Evolutionary conservation across 1,284 basidiomycete genomes (phyloP), one percentile per base, ranked within the genome.

Genomic region (Paramarasmius palmivorus): DNA sequence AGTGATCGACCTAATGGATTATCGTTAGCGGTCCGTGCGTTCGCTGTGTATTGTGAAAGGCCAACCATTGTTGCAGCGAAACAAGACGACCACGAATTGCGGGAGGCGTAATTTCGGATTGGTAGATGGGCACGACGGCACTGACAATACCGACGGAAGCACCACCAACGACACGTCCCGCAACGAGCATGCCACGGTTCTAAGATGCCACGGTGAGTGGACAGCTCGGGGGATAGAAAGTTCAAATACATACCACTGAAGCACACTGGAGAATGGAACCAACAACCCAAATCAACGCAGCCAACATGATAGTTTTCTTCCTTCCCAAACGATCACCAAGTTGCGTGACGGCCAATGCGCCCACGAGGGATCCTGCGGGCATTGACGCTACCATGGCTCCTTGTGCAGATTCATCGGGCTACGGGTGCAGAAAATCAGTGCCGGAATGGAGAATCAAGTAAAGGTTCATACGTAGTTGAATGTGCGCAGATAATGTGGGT

Each of bases 311-410:
- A 9, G 80, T 83, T 50, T 73, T 79, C 68, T 83, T 88, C 52
- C 86, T 81, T 35, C 89, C 89, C 23, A 90, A 65, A 25, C 69
- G 66, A 63, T 90, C 88, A 19, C 83, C 86, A 32, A 90, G 74
- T 45, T 75, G 72, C 3, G 80, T 79, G 35, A 86, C 85, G 17
- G 76, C 65, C 22, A 88, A 75, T 2, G 86, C 78, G 20, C 87
- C 86, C 22, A 82, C 55, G 50, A 88, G 74, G 22, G 86, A 88
- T 7, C 85, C 88, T 3, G 84, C 84, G 20, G 86, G 85, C 88
- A 91, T 90, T 34, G 86, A 69, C 1, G 88, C 88, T n/a, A 88
- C 84, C 44, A 90, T 91, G 8, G 79, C 88, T 37, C 89, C 88
- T 69, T 90, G 86, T 3, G 76, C 78, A 57, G 75, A 77, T 4